These are phyloP conservation scores for Monotropa hypopitys DNA, from an alignment of 179 eudicot genomes.

Conservation along the genomic window DNA sequence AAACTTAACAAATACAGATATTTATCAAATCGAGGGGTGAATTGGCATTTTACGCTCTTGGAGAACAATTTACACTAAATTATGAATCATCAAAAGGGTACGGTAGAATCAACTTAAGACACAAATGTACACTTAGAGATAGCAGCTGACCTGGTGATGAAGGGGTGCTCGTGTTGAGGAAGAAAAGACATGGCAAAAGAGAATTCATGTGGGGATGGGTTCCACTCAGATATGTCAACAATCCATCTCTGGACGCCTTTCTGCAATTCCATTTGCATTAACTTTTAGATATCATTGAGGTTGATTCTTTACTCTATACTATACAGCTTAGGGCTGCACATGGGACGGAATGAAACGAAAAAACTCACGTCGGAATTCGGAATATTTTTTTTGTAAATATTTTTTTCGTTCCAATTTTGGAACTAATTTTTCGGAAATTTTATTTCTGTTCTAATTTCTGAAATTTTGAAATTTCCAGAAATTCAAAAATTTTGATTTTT, in stretches of 20 bases:
- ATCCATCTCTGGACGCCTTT: slow-evolving; percentile 53
- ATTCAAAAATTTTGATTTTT: too few species aligned
- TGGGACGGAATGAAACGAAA: too few species aligned
- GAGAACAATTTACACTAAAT: neutral
- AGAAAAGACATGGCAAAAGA: slow-evolving; percentile 37
- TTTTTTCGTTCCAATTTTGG: too few species aligned
- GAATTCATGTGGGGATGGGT: slow-evolving; percentile 34
- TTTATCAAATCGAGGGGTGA: neutral
- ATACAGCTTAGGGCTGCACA: too few species aligned
- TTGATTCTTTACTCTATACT: too few species aligned
- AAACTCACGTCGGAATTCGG: too few species aligned
- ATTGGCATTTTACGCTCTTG: neutral
- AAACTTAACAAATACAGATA: neutral
- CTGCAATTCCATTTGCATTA: slow-evolving; percentile 13
- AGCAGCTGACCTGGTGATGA: slow-evolving; percentile 42
- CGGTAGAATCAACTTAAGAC: neutral
- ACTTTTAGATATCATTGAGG: neutral
- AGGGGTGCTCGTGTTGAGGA: slow-evolving; percentile 40
- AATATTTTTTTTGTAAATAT: too few species aligned
- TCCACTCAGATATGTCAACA: slow-evolving; percentile 54
- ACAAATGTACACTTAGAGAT: neutral
- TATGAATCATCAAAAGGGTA: neutral
- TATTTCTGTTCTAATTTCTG: too few species aligned
- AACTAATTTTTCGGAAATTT: too few species aligned
- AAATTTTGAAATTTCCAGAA: too few species aligned